Conservation (phyloP, 2,329 filamentous ascomycete genomes). For the Colletotrichum sp. region DNA sequence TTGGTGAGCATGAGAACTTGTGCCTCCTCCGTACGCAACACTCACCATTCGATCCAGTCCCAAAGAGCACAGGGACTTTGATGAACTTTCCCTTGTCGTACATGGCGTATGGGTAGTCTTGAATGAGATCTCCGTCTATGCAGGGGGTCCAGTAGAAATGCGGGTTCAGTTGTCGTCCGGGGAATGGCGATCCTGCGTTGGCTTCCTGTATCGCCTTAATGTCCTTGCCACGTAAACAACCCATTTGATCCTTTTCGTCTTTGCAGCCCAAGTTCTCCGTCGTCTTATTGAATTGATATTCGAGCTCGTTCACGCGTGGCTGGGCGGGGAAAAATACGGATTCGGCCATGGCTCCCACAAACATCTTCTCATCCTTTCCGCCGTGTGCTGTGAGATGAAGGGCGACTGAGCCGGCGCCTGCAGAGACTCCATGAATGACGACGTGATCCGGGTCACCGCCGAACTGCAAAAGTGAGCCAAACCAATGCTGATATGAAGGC, state of each 20-base stretch:
- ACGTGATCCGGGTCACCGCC: slow-evolving; percentile 65
- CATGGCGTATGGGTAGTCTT: slow-evolving; percentile 44
- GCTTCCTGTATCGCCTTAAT: slow-evolving; percentile 41
- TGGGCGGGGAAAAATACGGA: slow-evolving; percentile 57
- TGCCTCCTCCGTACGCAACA: not conserved
- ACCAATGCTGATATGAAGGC: not conserved
- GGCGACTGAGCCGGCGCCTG: slow-evolving; percentile 63
- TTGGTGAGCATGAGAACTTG: not conserved
- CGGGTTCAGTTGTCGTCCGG: slow-evolving; percentile 36
- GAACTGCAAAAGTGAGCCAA: slow-evolving; percentile 39
- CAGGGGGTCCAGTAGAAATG: slow-evolving; percentile 58
- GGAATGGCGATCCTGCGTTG: slow-evolving; percentile 46
- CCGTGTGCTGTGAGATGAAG: slow-evolving; percentile 54
- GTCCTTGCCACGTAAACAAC: slow-evolving; percentile 45
- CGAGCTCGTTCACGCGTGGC: slow-evolving; percentile 45
- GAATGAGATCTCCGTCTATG: slow-evolving; percentile 51
- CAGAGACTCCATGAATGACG: slow-evolving; percentile 66
- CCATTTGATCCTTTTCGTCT: slow-evolving; percentile 35
- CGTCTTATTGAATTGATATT: slow-evolving; percentile 51
- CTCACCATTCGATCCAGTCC: slow-evolving; percentile 48
- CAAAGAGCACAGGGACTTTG: slow-evolving; percentile 50
- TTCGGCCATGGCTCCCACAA: slow-evolving; percentile 50
- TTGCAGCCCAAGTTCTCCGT: slow-evolving; percentile 40
- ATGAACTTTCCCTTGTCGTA: slow-evolving; percentile 45
- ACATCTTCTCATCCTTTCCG: slow-evolving; percentile 49